phyloP scores from a whole-genome alignment of 148 eudicot genomes.

The Heliosperma pusillum region DNA sequence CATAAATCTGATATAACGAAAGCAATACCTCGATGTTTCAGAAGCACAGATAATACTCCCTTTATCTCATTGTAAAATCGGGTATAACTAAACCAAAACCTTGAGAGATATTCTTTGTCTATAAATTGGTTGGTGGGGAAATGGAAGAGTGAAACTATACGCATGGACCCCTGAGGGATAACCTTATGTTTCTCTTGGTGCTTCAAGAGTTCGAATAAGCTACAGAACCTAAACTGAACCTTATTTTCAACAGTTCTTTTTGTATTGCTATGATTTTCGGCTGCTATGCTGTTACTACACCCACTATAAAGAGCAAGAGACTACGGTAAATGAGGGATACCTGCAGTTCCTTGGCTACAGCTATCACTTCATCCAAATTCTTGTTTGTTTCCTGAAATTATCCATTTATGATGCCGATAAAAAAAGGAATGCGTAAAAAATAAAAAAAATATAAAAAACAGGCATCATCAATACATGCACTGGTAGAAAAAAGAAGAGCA shows the following conservation, averaged over 20 bases:
- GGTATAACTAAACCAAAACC: background rate
- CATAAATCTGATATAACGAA: background rate
- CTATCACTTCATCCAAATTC: constrained; percentile 90
- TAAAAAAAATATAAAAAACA: too few species aligned
- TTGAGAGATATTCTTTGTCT: background rate
- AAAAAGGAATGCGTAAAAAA: background rate
- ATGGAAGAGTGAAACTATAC: too few species aligned
- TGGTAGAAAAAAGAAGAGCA: background rate
- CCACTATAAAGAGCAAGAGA: constrained; percentile 1
- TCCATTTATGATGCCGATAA: background rate
- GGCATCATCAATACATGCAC: background rate
- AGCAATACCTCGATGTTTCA: background rate
- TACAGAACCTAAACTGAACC: background rate
- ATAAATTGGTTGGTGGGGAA: background rate
- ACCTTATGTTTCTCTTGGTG: background rate
- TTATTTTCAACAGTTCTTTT: background rate
- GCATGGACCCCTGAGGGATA: background rate
- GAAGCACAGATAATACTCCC: background rate
- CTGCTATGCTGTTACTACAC: background rate
- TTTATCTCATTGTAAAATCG: background rate
- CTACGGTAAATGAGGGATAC: constrained; percentile 25
- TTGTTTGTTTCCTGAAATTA: constrained; percentile 70
- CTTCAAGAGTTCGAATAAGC: background rate
- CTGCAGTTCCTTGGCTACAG: constrained; percentile 87
- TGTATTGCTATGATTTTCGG: background rate